A percentile compares a stretch with the other conserved stretches of the same genome.
phyloP scores from a whole-genome alignment of 176 grass and related monocot genomes.

The Cenchrus fungigraminus region DNA sequence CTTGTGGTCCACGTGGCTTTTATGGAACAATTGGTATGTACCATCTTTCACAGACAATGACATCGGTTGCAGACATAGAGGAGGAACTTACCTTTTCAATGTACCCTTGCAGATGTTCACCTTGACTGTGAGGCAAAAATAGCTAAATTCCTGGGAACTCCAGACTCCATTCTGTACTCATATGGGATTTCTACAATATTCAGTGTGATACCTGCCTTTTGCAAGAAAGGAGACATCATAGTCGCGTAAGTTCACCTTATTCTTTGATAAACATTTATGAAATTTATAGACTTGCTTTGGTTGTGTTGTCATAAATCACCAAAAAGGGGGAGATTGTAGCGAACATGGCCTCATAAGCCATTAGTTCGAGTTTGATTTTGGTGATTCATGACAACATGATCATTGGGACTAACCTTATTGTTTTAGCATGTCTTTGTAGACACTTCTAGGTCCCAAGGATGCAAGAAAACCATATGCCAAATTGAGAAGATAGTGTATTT shows the following conservation, averaged over 20 bases:
- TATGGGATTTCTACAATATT: constrained; percentile 98
- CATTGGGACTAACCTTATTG: no score
- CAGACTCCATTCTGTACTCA: constrained; percentile 91
- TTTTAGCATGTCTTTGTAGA: no score
- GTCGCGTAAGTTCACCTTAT: constrained; percentile 77
- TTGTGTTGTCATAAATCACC: neutral
- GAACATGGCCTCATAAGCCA: no score
- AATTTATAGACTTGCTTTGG: neutral
- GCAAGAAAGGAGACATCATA: constrained; percentile 97
- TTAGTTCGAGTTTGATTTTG: no score
- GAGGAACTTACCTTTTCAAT: constrained; percentile 41
- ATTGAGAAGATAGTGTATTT: no score
- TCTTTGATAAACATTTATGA: constrained; percentile 13
- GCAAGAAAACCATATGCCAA: no score
- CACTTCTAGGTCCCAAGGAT: no score
- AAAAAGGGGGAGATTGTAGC: no score
- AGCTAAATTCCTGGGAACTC: constrained; percentile 84
- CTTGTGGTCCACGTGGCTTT: constrained; percentile 94
- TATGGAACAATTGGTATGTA: constrained; percentile 93
- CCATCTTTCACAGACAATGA: constrained; percentile 19
- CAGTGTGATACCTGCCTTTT: constrained; percentile 96
- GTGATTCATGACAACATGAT: no score
- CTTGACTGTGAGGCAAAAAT: constrained; percentile 94
- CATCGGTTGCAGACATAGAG: constrained; percentile 32
- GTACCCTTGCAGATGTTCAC: constrained; percentile 79